A percentile compares a stretch with the other conserved stretches of the same genome.
Conservation (phyloP, 192 early-diverging fungal genomes). For the Pilobolus umbonatus region DNA sequence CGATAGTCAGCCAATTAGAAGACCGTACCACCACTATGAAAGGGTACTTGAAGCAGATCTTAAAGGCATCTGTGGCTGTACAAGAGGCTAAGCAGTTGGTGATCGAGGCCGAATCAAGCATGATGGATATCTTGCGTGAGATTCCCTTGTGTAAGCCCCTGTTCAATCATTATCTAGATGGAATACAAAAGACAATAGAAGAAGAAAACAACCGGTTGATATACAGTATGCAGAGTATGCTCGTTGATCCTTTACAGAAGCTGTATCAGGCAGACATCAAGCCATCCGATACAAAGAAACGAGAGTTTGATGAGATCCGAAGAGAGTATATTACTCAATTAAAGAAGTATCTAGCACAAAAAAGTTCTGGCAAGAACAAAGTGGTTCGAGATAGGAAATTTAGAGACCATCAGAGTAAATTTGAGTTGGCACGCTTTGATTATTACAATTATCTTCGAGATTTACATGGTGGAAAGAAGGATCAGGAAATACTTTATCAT, state of each 20-base stretch:
- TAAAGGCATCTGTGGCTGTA: slow-evolving; percentile 44
- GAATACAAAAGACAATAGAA: background rate
- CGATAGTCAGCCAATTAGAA: slow-evolving; percentile 52
- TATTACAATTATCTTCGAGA: slow-evolving; percentile 50
- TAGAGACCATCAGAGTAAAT: slow-evolving; percentile 51
- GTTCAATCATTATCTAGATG: slow-evolving; percentile 20
- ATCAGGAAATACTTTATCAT: slow-evolving; percentile 51
- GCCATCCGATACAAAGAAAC: slow-evolving; percentile 48
- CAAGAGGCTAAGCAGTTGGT: slow-evolving; percentile 41
- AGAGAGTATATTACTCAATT: slow-evolving; percentile 34
- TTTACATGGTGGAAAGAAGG: slow-evolving; percentile 54
- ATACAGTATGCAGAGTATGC: slow-evolving; percentile 26
- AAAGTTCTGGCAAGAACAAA: no score
- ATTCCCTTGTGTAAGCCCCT: slow-evolving; percentile 35
- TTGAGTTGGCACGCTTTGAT: slow-evolving; percentile 59
- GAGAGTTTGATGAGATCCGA: slow-evolving; percentile 42
- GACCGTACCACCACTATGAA: slow-evolving; percentile 53
- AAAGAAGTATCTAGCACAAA: no score
- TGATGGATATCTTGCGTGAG: slow-evolving; percentile 40
- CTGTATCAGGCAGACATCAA: slow-evolving; percentile 61
- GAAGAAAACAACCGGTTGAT: slow-evolving; percentile 14
- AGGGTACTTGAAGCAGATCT: slow-evolving; percentile 45
- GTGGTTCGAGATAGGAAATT: slow-evolving; percentile 45
- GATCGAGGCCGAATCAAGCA: slow-evolving; percentile 41
- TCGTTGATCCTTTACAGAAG: slow-evolving; percentile 50